A percentile compares a stretch with the other conserved stretches of the same genome.
Evolutionary conservation across 345 rosid species (phyloP).

Genomic region (Melastoma malabathricum): DNA sequence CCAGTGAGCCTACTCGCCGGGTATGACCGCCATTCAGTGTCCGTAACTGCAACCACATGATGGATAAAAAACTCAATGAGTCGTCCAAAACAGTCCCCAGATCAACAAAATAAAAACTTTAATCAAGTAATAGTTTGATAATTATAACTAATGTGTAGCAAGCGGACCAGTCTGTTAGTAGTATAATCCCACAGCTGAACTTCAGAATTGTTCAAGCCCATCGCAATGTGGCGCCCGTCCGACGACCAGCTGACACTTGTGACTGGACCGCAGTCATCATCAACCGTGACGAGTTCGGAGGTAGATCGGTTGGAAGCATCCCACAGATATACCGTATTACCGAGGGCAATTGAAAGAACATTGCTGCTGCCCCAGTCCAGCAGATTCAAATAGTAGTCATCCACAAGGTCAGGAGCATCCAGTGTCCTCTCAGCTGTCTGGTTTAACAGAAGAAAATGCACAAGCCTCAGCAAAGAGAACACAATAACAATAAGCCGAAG

Average conservation of each 20-base stretch:
- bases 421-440: conserved; percentile 35
- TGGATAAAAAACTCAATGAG: neutral
- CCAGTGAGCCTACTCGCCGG: conserved; percentile 26
- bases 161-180: conserved; percentile 14
- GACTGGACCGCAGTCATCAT: conserved; percentile 30
- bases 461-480: neutral
- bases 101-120: neutral
- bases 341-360: conserved; percentile 27
- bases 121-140: conserved; percentile 7
- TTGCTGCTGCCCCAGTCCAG: conserved; percentile 42
- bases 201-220: conserved; percentile 37
- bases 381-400: conserved; percentile 38
- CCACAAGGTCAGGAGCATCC: conserved; percentile 38
- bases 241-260: conserved; percentile 50
- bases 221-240: conserved; percentile 31
- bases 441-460: conserved; percentile 20
- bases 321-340: conserved; percentile 31
- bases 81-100: neutral
- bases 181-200: conserved; percentile 40
- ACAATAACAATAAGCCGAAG: neutral
- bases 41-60: conserved; percentile 9
- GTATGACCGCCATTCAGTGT: conserved; percentile 22
- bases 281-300: conserved; percentile 38
- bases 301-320: conserved; percentile 33
- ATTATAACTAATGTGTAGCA: too few species aligned